Base-by-base conservation (phyloP, 2,329 filamentous ascomycete species). In the Cordyceps fumosorosea region DNA sequence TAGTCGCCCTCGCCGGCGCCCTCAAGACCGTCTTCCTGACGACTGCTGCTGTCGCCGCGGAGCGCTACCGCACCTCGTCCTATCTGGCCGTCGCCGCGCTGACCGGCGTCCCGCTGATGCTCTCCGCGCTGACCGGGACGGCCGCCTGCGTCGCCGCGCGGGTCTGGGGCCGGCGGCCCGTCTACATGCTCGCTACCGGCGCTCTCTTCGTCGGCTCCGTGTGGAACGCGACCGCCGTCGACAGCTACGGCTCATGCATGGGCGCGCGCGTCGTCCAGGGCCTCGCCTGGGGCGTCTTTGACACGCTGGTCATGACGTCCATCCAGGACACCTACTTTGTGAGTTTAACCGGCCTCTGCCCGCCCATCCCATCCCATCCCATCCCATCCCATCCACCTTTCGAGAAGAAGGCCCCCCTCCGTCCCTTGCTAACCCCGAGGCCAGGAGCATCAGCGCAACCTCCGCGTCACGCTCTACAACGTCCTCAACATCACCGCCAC, bases 271-370 rank as follows among this genome's bases (percentile, higher is more conserved):
- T 83, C 20, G 75, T 86, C 40, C 82, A 85, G 67, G 83, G 82
- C 1, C 61, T 86, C 0, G 83, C 80, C n/a, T 84, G 84, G 80
- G 83, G 83, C 6, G 78, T 80, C 12, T 83, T 85, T 63, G 84
- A 86, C 65, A 79, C 77, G 5, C 70, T 86, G 45, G 74, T 84
- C 34, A 71, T 80, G 37, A 77, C 76, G 1, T 81, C 80, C 2
- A 80, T 86, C 55, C 77, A 82, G 53, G 84, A 86, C 65, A 81
- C 80, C 1, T 86, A 79, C 68, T 85, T 83, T 67, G 82, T 84
- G 69, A 71, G 80, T 70, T 11, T 2, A 0, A 1, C 22, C 22
- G n/a, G n/a, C n/a, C n/a, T n/a, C n/a, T n/a, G n/a, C n/a, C n/a
- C n/a, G n/a, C n/a, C n/a, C n/a, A n/a, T 29, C 6, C 7, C 32